Percentiles rank a stretch among this genome's conserved stretches.
Conservation (phyloP, 1,284 basidiomycete species). For the Bondarzewia mesenterica region DNA sequence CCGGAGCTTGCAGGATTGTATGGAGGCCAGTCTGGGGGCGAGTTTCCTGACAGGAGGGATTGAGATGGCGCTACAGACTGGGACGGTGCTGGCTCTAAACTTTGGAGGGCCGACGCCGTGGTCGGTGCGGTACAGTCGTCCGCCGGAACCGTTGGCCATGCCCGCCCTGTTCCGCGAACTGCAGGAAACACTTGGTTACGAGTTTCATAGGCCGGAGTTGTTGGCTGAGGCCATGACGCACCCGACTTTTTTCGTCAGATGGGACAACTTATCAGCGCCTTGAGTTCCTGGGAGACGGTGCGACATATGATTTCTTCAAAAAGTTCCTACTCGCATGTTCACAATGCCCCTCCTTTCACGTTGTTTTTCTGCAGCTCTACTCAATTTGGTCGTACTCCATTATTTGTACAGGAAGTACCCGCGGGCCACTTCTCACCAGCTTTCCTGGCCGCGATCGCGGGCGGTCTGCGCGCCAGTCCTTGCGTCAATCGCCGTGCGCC, state of each 20-base stretch:
- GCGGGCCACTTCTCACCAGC: conserved; percentile 61
- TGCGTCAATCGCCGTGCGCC: conserved; percentile 57
- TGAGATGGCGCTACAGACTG: conserved; percentile 54
- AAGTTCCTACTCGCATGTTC: background rate
- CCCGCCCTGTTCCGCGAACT: conserved; percentile 45
- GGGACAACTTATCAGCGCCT: conserved; percentile 72
- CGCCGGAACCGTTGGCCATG: conserved; percentile 24
- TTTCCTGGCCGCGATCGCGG: conserved; percentile 61
- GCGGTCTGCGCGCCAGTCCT: conserved; percentile 71
- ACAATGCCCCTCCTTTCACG: conserved; percentile 1
- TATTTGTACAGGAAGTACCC: conserved; percentile 68
- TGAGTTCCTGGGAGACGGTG: conserved; percentile 83
- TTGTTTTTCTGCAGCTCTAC: conserved; percentile 41
- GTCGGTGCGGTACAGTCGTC: conserved; percentile 39
- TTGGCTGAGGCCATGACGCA: conserved; percentile 76
- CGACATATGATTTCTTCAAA: conserved; percentile 18
- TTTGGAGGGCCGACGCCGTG: conserved; percentile 65
- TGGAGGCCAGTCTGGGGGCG: conserved; percentile 77
- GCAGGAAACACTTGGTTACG: conserved; percentile 61
- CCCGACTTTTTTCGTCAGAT: conserved; percentile 57
- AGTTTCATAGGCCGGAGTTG: conserved; percentile 53
- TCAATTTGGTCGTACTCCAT: conserved; percentile 68
- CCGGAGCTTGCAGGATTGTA: conserved; percentile 74
- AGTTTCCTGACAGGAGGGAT: conserved; percentile 66
- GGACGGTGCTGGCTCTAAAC: conserved; percentile 54